Conservation (phyloP, 768 basidiomycete genomes). For the Leucosporidium scottii region DNA sequence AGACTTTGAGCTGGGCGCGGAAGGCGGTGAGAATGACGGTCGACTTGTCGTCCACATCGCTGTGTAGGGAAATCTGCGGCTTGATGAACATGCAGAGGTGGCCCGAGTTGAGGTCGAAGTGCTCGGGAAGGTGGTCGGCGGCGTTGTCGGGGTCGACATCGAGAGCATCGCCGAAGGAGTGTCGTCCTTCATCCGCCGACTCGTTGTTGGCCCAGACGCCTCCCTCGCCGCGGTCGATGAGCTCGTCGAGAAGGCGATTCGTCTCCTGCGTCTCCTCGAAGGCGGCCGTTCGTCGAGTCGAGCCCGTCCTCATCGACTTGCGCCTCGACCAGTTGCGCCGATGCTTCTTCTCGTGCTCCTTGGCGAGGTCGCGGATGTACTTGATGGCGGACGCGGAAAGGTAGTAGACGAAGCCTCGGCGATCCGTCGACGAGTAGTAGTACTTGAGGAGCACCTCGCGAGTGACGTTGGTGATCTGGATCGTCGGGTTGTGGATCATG, state of each 20-base stretch:
- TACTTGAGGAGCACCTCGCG: slow-evolving; percentile 75
- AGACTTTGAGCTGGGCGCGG: slow-evolving; percentile 69
- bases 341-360: slow-evolving; percentile 35
- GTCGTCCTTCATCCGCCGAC: slow-evolving; percentile 2
- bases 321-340: not conserved
- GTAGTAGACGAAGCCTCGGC: slow-evolving; percentile 50
- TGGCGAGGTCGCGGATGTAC: slow-evolving; percentile 77
- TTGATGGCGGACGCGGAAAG: slow-evolving; percentile 82
- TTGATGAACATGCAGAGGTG: slow-evolving; percentile 82
- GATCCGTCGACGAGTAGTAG: slow-evolving; percentile 69
- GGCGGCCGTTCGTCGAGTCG: not conserved
- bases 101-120: slow-evolving; percentile 49
- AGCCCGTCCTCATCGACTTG: slow-evolving; percentile 9
- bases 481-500: slow-evolving; percentile 76
- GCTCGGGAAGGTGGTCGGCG: slow-evolving; percentile 37
- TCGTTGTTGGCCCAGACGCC: slow-evolving; percentile 8
- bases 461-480: slow-evolving; percentile 50
- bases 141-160: slow-evolving; percentile 30
- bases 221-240: slow-evolving; percentile 13
- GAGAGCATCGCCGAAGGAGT: slow-evolving; percentile 23
- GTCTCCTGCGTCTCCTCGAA: slow-evolving; percentile 18
- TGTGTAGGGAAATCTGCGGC: slow-evolving; percentile 76
- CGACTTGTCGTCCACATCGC: slow-evolving; percentile 50
- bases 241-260: slow-evolving; percentile 26
- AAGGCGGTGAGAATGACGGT: slow-evolving; percentile 69